Evolutionary conservation across 345 rosid species (phyloP), one percentile per base, ranked within the genome.

Genomic region (Acer campestre): DNA sequence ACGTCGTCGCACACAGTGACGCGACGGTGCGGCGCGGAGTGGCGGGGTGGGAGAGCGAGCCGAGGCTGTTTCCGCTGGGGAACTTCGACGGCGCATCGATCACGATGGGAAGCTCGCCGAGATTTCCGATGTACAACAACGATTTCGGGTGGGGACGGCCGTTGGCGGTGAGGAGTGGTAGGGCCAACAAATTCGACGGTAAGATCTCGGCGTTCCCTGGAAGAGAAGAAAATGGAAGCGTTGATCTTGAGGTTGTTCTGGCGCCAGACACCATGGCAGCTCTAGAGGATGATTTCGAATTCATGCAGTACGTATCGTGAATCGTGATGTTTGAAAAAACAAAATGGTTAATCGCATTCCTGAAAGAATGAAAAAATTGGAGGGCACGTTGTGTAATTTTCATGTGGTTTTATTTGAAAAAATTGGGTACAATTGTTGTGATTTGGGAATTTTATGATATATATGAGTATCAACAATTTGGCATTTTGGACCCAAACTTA

Each of bases 81-180:
- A 96, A 96, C 83, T 75, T 81, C 42, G 99, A 96, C 68, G 99
- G 99, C 3, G 99, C 99, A 31, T 94, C 97, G 44, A 92, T 96
- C 49, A 94, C 99, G 18, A 96, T 96, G 95, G 99, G 99, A 0
- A 95, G 99, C 79, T 95, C 99, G 6, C 98, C 99, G 61, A 86
- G 99, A 84, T 95, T 95, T 61, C 99, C 99, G 0, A 96, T 96
- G 99, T 96, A 94, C 78, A 78, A 87, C 48, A 96, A 94, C 68
- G 97, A 96, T 82, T 96, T 96, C 77, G 99, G 99, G 56, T 96
- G 99, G 99, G 98, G 98, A 4, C 86, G 81, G 9, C 98, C 99
- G 4, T n/a, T 91, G 81, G 99, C 98, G 0, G 86, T 96, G 38
- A 82, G 99, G 70, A 96, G 99, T 51, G 99, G 99, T 2, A 81